phyloP scores from a whole-genome alignment of 116 monocot genomes.

The Trichopus zeylanicus region DNA sequence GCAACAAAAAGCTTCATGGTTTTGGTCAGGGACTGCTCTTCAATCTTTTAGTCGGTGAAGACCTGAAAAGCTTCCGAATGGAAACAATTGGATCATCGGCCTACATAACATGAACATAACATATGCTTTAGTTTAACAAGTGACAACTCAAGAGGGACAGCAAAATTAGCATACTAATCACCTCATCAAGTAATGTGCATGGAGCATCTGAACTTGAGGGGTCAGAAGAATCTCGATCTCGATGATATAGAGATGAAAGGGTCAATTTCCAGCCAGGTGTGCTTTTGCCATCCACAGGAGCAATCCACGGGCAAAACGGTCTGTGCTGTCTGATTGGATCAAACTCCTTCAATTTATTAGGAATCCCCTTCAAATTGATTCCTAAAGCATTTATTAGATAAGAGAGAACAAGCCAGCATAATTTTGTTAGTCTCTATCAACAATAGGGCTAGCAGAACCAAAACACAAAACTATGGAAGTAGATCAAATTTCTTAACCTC shows the following conservation, averaged over 20 bases:
- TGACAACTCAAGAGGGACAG: neutral
- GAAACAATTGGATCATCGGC: conserved; percentile 56
- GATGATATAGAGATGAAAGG: conserved; percentile 48
- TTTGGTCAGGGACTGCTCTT: conserved; percentile 13
- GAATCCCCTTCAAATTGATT: conserved; percentile 1
- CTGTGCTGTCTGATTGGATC: conserved; percentile 87
- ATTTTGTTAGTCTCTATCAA: no score
- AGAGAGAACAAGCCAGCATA: no score
- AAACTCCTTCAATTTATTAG: conserved; percentile 28
- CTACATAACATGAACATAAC: conserved; percentile 19
- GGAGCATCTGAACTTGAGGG: conserved; percentile 13
- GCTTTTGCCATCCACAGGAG: conserved; percentile 27
- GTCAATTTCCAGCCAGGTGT: conserved; percentile 76
- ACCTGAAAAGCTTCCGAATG: conserved; percentile 53
- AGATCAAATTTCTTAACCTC: no score
- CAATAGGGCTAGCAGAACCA: no score
- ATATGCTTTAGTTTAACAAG: neutral
- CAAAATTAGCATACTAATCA: conserved; percentile 9
- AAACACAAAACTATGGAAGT: no score
- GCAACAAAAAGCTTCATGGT: neutral
- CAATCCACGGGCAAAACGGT: conserved; percentile 86
- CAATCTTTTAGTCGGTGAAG: conserved; percentile 32
- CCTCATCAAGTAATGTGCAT: conserved; percentile 44
- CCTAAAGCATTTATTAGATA: conserved; percentile 16
- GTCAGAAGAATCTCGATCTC: conserved; percentile 20